These are phyloP conservation scores for Trypanosoma avium DNA, from an alignment of 208 protist species.

Conservation along the genomic window DNA sequence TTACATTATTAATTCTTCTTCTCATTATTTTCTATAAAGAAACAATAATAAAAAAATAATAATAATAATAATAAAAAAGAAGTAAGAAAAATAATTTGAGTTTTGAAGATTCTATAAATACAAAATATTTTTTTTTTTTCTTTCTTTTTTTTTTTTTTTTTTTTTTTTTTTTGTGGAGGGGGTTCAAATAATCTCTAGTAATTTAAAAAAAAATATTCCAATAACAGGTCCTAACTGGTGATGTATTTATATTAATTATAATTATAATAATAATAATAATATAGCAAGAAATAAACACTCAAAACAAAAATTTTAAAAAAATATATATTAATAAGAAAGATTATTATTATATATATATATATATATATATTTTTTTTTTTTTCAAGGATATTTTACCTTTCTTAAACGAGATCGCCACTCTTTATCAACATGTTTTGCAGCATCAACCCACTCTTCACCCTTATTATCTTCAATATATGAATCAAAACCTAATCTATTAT, in stretches of 20 bases:
- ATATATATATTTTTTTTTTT: neutral
- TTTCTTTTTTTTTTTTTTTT: neutral
- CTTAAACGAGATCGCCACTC: constrained; percentile 12
- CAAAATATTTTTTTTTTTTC: neutral
- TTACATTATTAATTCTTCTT: neutral
- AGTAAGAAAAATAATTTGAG: neutral
- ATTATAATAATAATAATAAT: neutral
- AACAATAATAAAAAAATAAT: neutral
- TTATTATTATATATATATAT: neutral
- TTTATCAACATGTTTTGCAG: constrained; percentile 1
- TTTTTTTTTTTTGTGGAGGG: neutral
- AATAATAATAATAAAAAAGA: neutral
- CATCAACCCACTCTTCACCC: constrained; percentile 5
- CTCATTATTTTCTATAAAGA: neutral
- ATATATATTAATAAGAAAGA: neutral
- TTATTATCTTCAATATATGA: neutral
- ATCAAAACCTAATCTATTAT: constrained; percentile 1
- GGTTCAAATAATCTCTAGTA: too few relatives aligned
- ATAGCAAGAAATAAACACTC: too few relatives aligned
- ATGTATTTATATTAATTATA: too few relatives aligned
- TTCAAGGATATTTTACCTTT: neutral
- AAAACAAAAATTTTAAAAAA: neutral
- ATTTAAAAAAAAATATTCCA: too few relatives aligned
- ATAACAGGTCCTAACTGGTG: too few relatives aligned
- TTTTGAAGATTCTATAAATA: neutral